Percentiles rank a stretch among this genome's conserved stretches.
Conservation (phyloP, 352 stramenopile genomes). For the Aphanomyces stellatus region DNA sequence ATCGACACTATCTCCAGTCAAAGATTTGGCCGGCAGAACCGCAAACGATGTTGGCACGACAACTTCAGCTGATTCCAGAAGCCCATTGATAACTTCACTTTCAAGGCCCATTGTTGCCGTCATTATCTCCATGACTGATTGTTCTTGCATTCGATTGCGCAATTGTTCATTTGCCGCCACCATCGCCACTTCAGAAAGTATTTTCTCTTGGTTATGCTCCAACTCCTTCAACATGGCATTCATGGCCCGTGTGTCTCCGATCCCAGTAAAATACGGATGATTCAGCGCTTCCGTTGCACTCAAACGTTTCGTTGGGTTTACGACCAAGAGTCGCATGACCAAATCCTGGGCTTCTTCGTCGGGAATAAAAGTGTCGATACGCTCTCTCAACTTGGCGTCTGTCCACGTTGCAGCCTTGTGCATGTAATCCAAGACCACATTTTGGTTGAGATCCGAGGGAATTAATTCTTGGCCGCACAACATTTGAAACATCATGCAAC, state of each 20-base stretch:
- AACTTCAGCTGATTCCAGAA: not conserved
- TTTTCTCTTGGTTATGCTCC: too few species aligned
- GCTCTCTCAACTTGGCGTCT: not conserved
- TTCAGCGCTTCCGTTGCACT: too few species aligned
- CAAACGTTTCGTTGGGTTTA: slow-evolving; percentile 3
- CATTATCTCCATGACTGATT: too few species aligned
- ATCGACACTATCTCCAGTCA: too few species aligned
- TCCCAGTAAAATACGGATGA: too few species aligned
- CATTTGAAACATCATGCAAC: slow-evolving; percentile 22
- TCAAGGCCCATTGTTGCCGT: too few species aligned
- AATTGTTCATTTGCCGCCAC: too few species aligned
- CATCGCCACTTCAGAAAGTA: too few species aligned
- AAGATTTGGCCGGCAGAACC: too few species aligned
- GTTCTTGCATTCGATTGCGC: too few species aligned
- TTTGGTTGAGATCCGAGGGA: slow-evolving; percentile 12
- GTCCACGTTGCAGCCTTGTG: slow-evolving; percentile 6
- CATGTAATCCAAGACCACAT: not conserved
- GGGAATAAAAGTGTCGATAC: slow-evolving; percentile 8
- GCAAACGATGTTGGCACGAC: not conserved
- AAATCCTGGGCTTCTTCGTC: slow-evolving; percentile 16
- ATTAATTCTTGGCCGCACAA: not conserved
- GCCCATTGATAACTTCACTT: too few species aligned
- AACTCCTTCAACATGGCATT: slow-evolving; percentile 5
- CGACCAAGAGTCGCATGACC: slow-evolving; percentile 3
- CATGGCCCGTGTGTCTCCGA: too few species aligned